A percentile compares a stretch with the other conserved stretches of the same genome.
Conservation (phyloP, 2,329 filamentous ascomycete species). For the Hypoxylon rubiginosum region DNA sequence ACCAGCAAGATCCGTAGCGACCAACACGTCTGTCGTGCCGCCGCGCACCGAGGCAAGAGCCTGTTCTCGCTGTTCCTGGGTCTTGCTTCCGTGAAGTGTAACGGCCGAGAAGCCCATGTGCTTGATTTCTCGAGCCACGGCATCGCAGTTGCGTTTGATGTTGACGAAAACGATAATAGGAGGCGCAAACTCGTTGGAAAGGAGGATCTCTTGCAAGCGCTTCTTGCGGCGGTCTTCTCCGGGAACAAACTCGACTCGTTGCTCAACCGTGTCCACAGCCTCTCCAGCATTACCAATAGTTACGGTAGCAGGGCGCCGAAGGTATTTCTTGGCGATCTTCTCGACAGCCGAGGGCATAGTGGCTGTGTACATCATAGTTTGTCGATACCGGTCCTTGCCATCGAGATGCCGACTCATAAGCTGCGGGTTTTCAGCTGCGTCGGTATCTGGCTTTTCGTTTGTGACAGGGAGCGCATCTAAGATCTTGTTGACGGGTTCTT, state of each 20-base stretch:
- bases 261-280: constrained; percentile 97
- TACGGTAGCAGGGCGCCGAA: constrained; percentile 91
- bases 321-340: constrained; percentile 96
- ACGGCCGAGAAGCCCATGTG: constrained; percentile 91
- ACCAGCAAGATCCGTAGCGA: constrained; percentile 94
- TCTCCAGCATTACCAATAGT: constrained; percentile 96
- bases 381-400: constrained; percentile 84
- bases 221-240: constrained; percentile 98
- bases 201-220: constrained; percentile 90
- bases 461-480: constrained; percentile 90
- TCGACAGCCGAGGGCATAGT: constrained; percentile 96
- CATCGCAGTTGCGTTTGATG: constrained; percentile 98
- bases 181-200: constrained; percentile 81
- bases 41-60: constrained; percentile 87
- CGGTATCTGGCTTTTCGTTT: constrained; percentile 95
- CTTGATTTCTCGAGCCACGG: constrained; percentile 93
- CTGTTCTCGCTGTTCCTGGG: constrained; percentile 96
- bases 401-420: constrained; percentile 87
- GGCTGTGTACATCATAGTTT: constrained; percentile 99
- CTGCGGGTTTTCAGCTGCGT: constrained; percentile 86
- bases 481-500: constrained; percentile 97
- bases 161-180: constrained; percentile 99
- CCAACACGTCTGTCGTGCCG: constrained; percentile 86
- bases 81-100: constrained; percentile 95
- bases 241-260: constrained; percentile 90